phyloP scores from a whole-genome alignment of 306 rosid genomes.

The Crataegus laevigata region DNA sequence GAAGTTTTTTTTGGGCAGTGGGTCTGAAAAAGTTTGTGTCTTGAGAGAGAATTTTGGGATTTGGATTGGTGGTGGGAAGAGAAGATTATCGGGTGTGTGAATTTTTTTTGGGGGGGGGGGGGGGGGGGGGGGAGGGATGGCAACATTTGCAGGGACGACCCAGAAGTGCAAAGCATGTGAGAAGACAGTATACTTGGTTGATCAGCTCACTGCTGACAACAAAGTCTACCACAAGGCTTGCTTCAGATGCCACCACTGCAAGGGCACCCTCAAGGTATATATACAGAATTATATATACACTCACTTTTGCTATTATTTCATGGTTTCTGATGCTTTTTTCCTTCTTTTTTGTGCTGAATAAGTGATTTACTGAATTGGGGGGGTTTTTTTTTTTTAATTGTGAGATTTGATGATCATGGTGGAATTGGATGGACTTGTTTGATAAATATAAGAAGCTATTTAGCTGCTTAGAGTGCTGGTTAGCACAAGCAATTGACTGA shows the following conservation, averaged over 20 bases:
- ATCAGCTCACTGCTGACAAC: constrained; percentile 78
- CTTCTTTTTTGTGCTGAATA: background rate
- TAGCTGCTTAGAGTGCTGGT: background rate
- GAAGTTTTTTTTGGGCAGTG: constrained; percentile 1
- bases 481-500: background rate
- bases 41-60: constrained; percentile 1
- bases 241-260: constrained; percentile 95
- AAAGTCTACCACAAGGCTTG: constrained; percentile 83
- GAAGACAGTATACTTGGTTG: constrained; percentile 84
- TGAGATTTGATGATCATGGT: constrained; percentile 14
- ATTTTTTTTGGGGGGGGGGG: background rate
- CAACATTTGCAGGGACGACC: constrained; percentile 80
- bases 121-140: constrained; percentile 33
- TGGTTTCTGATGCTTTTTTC: background rate
- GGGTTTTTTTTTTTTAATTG: background rate
- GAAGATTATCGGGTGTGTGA: background rate
- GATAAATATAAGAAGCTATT: background rate
- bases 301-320: background rate
- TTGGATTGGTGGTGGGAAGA: background rate
- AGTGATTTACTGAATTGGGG: background rate
- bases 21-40: constrained; percentile 12
- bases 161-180: constrained; percentile 94
- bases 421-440: background rate
- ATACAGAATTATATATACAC: background rate
- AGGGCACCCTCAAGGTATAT: constrained; percentile 83